Conservation (phyloP, 1,284 basidiomycete species). For the Ceratobasidium sp. region DNA sequence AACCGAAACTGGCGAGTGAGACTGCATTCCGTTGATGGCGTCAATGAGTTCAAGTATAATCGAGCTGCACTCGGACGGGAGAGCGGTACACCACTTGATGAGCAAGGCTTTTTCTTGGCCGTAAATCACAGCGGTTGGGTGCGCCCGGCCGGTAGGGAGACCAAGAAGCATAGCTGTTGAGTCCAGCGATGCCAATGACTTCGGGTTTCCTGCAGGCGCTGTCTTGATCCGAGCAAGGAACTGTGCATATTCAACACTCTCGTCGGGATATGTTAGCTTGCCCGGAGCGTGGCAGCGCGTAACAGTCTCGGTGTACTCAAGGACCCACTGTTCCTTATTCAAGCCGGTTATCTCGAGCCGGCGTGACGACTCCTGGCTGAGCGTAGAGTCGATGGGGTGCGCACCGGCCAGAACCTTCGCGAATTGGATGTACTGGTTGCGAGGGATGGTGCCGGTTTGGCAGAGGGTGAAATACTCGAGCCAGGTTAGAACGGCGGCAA, state of each 20-base stretch:
- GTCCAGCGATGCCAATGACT: neutral
- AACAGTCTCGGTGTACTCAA: neutral
- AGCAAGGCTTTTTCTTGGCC: slow-evolving; percentile 11
- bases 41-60: neutral
- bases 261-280: neutral
- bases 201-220: neutral
- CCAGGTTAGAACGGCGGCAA: neutral
- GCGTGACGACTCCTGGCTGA: slow-evolving; percentile 16
- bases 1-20: neutral
- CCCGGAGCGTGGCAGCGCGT: slow-evolving; percentile 12
- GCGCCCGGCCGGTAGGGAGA: neutral
- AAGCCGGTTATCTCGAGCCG: neutral
- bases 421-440: neutral
- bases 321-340: neutral
- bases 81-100: neutral
- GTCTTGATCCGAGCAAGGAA: neutral
- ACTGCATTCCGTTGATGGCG: neutral
- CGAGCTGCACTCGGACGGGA: neutral
- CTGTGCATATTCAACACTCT: neutral
- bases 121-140: neutral
- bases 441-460: neutral
- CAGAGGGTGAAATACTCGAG: neutral
- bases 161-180: neutral
- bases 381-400: neutral
- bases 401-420: neutral